Evolutionary conservation across 2,329 filamentous ascomycete species (phyloP).

Genomic region (Arthrobotrys sphaeroides): DNA sequence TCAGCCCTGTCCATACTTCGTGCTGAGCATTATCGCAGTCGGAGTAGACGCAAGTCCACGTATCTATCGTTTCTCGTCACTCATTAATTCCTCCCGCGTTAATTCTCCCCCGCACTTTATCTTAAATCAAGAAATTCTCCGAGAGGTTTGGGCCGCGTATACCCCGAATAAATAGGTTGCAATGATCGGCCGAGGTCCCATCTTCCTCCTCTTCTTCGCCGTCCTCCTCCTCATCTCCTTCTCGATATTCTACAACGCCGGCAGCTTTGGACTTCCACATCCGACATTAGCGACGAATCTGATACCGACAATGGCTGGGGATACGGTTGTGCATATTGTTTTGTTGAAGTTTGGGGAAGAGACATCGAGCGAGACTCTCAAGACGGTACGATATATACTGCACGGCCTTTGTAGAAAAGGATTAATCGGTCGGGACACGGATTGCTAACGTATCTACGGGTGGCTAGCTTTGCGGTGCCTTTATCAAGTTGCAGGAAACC

Average conservation of each 20-base stretch:
- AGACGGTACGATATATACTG: conserved; percentile 13
- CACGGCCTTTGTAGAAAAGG: background rate
- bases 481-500: conserved; percentile 44
- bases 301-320: background rate
- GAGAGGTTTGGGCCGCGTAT: conserved; percentile 9
- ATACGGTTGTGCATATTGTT: conserved; percentile 47
- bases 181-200: conserved; percentile 47
- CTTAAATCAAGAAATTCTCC: background rate
- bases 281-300: background rate
- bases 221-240: conserved; percentile 50
- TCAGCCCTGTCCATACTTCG: conserved; percentile 17
- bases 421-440: background rate
- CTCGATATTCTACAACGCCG: conserved; percentile 49
- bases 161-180: background rate
- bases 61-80: conserved; percentile 1
- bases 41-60: conserved; percentile 23
- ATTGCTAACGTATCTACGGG: background rate
- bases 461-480: conserved; percentile 40
- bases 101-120: background rate
- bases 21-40: background rate
- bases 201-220: conserved; percentile 52
- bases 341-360: conserved; percentile 25
- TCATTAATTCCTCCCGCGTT: background rate
- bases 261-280: conserved; percentile 4
- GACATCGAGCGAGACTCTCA: conserved; percentile 17